These are phyloP conservation scores for Neoscytalidium dimidiatum DNA, from an alignment of 2,329 filamentous ascomycete species.

Conservation along the genomic window DNA sequence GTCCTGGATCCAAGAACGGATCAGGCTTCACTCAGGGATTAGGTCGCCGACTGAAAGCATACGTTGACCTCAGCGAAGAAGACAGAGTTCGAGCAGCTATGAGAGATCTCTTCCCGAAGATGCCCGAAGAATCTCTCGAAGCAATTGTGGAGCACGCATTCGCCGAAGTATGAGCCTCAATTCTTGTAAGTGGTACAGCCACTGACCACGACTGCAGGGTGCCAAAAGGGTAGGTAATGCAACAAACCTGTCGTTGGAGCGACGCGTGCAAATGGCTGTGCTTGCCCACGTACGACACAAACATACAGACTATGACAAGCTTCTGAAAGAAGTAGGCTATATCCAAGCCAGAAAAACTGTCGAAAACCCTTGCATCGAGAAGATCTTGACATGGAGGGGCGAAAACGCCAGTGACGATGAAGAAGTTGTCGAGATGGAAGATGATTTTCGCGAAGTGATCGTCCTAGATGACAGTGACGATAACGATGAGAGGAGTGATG, in stretches of 20 bases:
- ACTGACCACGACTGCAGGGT: constrained; percentile 42
- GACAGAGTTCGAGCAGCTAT: constrained; percentile 61
- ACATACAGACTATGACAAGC: constrained; percentile 64
- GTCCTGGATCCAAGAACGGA: constrained; percentile 24
- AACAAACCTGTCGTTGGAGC: constrained; percentile 54
- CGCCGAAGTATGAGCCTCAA: constrained; percentile 50
- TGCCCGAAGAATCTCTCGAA: constrained; percentile 59
- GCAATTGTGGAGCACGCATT: constrained; percentile 63
- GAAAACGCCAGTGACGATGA: constrained; percentile 51
- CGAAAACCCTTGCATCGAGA: constrained; percentile 57
- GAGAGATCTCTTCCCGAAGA: constrained; percentile 64
- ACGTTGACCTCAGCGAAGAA: neutral
- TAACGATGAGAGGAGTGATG: constrained; percentile 41
- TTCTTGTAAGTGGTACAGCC: neutral
- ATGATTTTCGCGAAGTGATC: constrained; percentile 65
- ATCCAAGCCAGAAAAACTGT: constrained; percentile 52
- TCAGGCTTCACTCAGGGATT: constrained; percentile 37
- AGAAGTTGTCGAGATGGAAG: constrained; percentile 56
- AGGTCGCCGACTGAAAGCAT: constrained; percentile 9
- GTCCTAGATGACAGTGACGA: constrained; percentile 63
- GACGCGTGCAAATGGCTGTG: constrained; percentile 62
- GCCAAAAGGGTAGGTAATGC: constrained; percentile 61
- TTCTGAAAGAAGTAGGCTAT: constrained; percentile 39
- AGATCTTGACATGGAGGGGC: constrained; percentile 64
- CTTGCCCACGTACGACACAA: constrained; percentile 63